Base-by-base conservation (phyloP, 495 filamentous ascomycete species). In the Hypoxylon subgilvum region DNA sequence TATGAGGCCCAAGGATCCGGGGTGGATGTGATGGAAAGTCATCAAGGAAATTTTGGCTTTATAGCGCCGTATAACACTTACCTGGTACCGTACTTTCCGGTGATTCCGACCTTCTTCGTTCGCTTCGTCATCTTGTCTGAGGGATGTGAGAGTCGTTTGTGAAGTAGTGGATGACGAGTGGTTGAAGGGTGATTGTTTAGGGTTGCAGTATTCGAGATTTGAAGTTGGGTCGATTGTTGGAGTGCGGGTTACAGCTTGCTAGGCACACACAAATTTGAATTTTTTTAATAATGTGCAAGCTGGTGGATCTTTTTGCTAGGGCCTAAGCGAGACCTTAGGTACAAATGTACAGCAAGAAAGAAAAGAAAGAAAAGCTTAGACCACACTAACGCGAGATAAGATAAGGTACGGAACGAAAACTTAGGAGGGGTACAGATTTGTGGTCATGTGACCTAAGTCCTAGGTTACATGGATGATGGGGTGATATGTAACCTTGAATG, bases 101-200 rank as follows among this genome's bases (percentile, higher is more conserved):
- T 84, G 65, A 84, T 81, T 71, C 92, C 91, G 89, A 96, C 92
- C 89, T 96, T 96, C 88, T 96, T 96, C 49, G 91, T 96, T 81
- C 91, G 86, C 83, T 96, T 96, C 71, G 91, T 93, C 91, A 96
- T 96, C 76, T 86, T 91, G 84, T 74, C 76, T 75, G 72, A 62
- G 31, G 45, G 17, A 35, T 39, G 39, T 63, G 67, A 53, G 38
- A 63, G 50, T 72, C 65, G 68, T 66, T 72, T 71, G 68, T 74
- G 70, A 63, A 76, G 74, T 68, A 69, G 63, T 52, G 17, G 49
- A 57, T 48, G 54, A 50, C 36, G 63, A 54, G n/a, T n/a, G n/a
- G n/a, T 60, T 14, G 66, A 47, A 57, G 48, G 51, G 57, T 42
- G 61, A 40, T 51, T 50, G 54, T 64, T 27, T 52, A 21, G 23